These are phyloP conservation scores for Paramyrothecium sp. DNA, from an alignment of 2,329 filamentous ascomycete species.

Conservation along the genomic window DNA sequence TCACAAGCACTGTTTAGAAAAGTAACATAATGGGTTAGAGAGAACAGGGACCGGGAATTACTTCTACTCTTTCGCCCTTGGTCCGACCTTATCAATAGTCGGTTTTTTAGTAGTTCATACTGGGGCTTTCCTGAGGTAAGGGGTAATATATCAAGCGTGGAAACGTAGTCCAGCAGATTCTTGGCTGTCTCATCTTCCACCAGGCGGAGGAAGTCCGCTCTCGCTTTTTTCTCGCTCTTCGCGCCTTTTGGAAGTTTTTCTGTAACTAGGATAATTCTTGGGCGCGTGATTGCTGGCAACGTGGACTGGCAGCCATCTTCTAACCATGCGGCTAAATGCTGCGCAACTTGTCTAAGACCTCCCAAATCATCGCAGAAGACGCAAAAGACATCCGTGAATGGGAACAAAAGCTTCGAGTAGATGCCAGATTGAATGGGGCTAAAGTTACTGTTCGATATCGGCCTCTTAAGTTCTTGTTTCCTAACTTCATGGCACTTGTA, in stretches of 20 bases:
- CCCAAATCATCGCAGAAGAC: not conserved
- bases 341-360: not conserved
- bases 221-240: not conserved
- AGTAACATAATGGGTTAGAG: not conserved
- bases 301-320: not conserved
- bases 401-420: not conserved
- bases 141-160: not conserved
- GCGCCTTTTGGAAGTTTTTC: not conserved
- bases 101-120: not conserved
- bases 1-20: not conserved
- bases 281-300: not conserved
- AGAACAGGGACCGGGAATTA: not conserved
- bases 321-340: not conserved
- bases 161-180: not conserved
- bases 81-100: not conserved
- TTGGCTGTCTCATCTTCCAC: not conserved
- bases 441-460: not conserved
- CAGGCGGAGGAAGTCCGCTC: not conserved
- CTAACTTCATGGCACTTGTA: not conserved
- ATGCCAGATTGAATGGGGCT: not conserved
- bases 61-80: not conserved
- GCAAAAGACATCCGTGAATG: not conserved
- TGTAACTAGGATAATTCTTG: not conserved
- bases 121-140: not conserved
- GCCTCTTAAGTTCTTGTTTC: not conserved